Conservation (phyloP, 495 filamentous ascomycete genomes). For the Aspergillus kassunensis region DNA sequence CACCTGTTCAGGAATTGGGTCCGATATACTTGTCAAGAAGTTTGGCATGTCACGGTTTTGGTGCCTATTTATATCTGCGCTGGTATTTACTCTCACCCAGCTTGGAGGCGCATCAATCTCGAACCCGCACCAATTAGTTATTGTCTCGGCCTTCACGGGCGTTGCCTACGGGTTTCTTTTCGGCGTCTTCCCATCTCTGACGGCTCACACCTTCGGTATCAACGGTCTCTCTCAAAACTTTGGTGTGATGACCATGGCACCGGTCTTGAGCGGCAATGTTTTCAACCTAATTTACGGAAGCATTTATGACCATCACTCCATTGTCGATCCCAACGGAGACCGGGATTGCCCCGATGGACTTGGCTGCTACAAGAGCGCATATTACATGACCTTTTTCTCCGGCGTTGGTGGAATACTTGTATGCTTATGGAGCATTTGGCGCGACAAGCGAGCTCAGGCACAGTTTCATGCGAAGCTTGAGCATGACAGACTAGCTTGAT, state of each 20-base stretch:
- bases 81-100: constrained; percentile 78
- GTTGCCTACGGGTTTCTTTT: constrained; percentile 92
- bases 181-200: constrained; percentile 88
- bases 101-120: constrained; percentile 71
- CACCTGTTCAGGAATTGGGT: constrained; percentile 65
- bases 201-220: constrained; percentile 88
- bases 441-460: constrained; percentile 47
- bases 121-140: constrained; percentile 72
- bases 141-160: constrained; percentile 80
- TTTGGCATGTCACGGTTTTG: constrained; percentile 79
- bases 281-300: constrained; percentile 83
- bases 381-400: constrained; percentile 74
- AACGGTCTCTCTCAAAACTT: constrained; percentile 87
- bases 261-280: constrained; percentile 79
- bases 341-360: constrained; percentile 75
- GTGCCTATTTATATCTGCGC: constrained; percentile 75
- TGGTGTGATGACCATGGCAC: constrained; percentile 88
- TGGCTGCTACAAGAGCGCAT: constrained; percentile 76
- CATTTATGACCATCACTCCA: constrained; percentile 76
- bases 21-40: constrained; percentile 79
- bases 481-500: constrained; percentile 35
- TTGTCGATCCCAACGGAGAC: constrained; percentile 62
- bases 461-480: constrained; percentile 28
- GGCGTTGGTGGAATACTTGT: constrained; percentile 66
- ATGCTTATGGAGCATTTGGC: constrained; percentile 72